These are phyloP conservation scores for Panellus pusillus DNA, from an alignment of 768 basidiomycete genomes.

Conservation along the genomic window DNA sequence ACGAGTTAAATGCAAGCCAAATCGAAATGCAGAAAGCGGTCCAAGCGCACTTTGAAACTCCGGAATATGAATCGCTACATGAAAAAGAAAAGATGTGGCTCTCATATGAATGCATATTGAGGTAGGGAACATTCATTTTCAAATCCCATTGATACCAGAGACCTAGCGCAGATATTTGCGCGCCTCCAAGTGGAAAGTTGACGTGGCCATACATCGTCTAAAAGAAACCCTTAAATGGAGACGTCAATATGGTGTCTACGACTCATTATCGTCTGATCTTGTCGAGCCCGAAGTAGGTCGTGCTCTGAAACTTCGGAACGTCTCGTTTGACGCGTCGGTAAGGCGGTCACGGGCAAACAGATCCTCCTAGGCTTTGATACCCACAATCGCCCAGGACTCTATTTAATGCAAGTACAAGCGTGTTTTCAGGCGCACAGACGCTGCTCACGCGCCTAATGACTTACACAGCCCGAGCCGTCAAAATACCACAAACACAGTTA, in stretches of 20 bases:
- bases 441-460: too few relatives aligned
- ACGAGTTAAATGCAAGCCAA: slow-evolving; percentile 42
- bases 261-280: slow-evolving; percentile 53
- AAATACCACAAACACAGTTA: slow-evolving; percentile 68
- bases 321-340: slow-evolving; percentile 9
- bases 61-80: slow-evolving; percentile 52
- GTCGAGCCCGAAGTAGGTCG: slow-evolving; percentile 72
- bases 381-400: slow-evolving; percentile 62
- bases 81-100: slow-evolving; percentile 82
- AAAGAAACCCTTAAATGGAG: slow-evolving; percentile 80
- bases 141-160: not conserved
- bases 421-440: too few relatives aligned
- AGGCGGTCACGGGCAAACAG: slow-evolving; percentile 84
- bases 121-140: slow-evolving; percentile 35
- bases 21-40: slow-evolving; percentile 53
- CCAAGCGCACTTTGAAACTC: slow-evolving; percentile 56
- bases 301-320: not conserved
- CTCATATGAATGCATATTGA: slow-evolving; percentile 71
- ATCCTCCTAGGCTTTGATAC: slow-evolving; percentile 76
- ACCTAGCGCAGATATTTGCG: slow-evolving; percentile 60
- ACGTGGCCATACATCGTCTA: slow-evolving; percentile 60
- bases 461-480: slow-evolving; percentile 39
- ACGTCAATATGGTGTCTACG: slow-evolving; percentile 74
- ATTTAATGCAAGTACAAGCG: slow-evolving; percentile 27
- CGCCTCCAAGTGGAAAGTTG: slow-evolving; percentile 71